These are phyloP conservation scores for Cyclotella sp. DNA, from an alignment of 108 stramenopile species.

Conservation along the genomic window DNA sequence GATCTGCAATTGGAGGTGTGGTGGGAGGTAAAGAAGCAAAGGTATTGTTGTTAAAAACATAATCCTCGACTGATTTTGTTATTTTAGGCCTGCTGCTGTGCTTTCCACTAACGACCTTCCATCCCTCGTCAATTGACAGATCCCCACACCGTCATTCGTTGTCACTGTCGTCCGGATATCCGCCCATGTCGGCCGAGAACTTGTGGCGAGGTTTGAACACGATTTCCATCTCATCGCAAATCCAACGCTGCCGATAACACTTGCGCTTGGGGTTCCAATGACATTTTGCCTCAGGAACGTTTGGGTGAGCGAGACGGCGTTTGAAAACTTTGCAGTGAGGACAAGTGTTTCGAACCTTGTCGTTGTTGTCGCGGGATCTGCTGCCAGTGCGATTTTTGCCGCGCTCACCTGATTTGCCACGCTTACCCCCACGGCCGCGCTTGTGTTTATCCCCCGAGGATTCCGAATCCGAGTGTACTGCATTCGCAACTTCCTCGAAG, in stretches of 20 bases:
- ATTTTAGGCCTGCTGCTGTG: neutral
- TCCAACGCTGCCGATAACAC: neutral
- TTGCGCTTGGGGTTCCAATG: neutral
- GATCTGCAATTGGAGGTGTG: neutral
- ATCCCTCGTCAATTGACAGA: neutral
- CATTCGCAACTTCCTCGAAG: neutral
- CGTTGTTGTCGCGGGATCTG: neutral
- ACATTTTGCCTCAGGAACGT: neutral
- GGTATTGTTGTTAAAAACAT: no score
- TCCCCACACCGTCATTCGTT: constrained; percentile 4
- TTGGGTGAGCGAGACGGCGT: neutral
- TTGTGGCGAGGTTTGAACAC: neutral
- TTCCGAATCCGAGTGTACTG: neutral
- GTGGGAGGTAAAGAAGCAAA: no score
- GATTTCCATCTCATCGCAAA: neutral
- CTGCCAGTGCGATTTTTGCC: neutral
- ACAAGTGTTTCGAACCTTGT: neutral
- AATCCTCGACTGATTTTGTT: no score
- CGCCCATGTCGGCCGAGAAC: neutral
- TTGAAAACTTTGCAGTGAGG: neutral
- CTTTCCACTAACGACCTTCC: neutral
- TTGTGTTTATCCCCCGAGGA: neutral
- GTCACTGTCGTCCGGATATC: neutral
- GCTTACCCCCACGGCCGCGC: neutral
- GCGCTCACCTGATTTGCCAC: neutral